Evolutionary conservation across 805 yeast species (phyloP).

Genomic region (Cyberlindnera sargentensis): DNA sequence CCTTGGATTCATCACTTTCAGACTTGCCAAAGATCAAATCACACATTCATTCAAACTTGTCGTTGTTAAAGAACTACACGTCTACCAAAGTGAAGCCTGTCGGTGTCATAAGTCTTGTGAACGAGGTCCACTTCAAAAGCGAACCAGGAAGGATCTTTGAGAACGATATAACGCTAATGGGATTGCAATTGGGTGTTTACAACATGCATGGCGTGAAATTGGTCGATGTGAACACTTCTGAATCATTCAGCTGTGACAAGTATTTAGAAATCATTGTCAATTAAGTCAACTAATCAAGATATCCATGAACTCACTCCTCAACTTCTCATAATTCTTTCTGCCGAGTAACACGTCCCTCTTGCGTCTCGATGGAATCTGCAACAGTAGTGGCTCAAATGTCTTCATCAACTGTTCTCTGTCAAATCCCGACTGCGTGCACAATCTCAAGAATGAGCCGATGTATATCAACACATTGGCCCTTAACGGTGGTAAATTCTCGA

Average conservation of each 20-base stretch:
- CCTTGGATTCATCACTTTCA: slow-evolving; percentile 16
- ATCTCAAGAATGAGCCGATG: slow-evolving; percentile 31
- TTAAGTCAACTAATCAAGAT: slow-evolving; percentile 22
- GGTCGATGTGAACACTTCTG: slow-evolving; percentile 57
- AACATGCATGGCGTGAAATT: slow-evolving; percentile 59
- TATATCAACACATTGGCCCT: slow-evolving; percentile 37
- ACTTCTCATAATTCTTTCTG: slow-evolving; percentile 22
- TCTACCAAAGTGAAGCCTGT: slow-evolving; percentile 33
- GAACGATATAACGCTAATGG: slow-evolving; percentile 52
- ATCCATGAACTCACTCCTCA: slow-evolving; percentile 26
- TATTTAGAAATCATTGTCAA: slow-evolving; percentile 56
- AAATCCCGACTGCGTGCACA: slow-evolving; percentile 23
- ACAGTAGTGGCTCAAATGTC: slow-evolving; percentile 26
- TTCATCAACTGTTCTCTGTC: slow-evolving; percentile 15
- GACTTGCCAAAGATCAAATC: slow-evolving; percentile 21
- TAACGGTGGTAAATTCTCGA: slow-evolving; percentile 34
- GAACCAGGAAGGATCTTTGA: slow-evolving; percentile 55
- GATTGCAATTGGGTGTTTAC: slow-evolving; percentile 58
- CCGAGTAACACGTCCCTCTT: slow-evolving; percentile 22
- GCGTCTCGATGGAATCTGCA: slow-evolving; percentile 25
- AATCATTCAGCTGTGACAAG: slow-evolving; percentile 62
- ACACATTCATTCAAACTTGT: slow-evolving; percentile 15
- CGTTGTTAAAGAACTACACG: slow-evolving; percentile 30
- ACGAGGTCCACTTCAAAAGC: slow-evolving; percentile 54
- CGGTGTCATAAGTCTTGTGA: slow-evolving; percentile 58